Evolutionary conservation across 2,329 filamentous ascomycete species (phyloP).

Genomic region (Monilinia aucupariae): DNA sequence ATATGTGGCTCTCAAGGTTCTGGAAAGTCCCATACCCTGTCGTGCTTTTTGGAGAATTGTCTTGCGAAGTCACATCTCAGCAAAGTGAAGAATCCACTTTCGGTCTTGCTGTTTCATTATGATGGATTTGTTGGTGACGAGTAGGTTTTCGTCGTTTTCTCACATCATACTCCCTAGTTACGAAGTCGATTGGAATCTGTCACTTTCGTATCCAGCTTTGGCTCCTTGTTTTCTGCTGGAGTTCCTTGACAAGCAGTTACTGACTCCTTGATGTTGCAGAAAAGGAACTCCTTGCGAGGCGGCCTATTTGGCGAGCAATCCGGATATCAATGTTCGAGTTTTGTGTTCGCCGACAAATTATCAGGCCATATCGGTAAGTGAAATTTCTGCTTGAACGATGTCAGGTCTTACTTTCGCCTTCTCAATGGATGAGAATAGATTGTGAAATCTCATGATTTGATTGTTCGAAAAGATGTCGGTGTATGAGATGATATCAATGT

Average conservation of each 20-base stretch:
- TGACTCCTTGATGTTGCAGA: background rate
- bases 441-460: background rate
- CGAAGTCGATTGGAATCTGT: background rate
- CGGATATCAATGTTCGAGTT: slow-evolving; percentile 44
- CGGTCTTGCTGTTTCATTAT: slow-evolving; percentile 53
- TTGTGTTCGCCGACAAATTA: slow-evolving; percentile 48
- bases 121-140: slow-evolving; percentile 31
- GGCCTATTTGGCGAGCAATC: slow-evolving; percentile 46
- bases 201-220: background rate
- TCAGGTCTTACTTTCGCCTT: background rate
- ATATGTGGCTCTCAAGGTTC: slow-evolving; percentile 59
- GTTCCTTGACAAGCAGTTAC: background rate
- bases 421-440: background rate
- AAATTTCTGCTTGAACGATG: background rate
- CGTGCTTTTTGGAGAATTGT: slow-evolving; percentile 49
- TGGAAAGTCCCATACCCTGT: slow-evolving; percentile 56
- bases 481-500: too few species aligned
- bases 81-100: slow-evolving; percentile 42
- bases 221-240: slow-evolving; percentile 38
- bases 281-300: slow-evolving; percentile 45
- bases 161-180: background rate
- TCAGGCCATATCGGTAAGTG: slow-evolving; percentile 35
- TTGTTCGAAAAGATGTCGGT: background rate
- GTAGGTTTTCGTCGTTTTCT: background rate
- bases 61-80: slow-evolving; percentile 39